Evolutionary conservation across 106 monocot genomes (phyloP).

Genomic region (Platanthera guangdongensis): DNA sequence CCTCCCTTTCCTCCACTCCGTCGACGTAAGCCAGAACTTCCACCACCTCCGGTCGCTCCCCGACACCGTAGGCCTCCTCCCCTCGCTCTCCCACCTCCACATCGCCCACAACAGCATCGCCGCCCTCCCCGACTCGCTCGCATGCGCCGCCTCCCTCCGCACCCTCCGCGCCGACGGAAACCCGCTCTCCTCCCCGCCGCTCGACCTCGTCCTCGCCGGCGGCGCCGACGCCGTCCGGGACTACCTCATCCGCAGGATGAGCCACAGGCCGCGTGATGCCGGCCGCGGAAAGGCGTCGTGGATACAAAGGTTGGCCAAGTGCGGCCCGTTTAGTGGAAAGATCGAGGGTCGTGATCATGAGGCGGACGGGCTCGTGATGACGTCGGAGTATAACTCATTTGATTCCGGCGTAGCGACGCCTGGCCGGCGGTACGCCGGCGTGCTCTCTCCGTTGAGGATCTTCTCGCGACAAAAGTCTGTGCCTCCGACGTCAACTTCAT

Average conservation of each 20-base stretch:
- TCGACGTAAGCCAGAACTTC: constrained; percentile 49
- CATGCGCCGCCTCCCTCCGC: constrained; percentile 41
- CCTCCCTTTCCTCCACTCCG: constrained; percentile 23
- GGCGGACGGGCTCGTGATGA: too few relatives aligned
- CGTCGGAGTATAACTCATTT: too few relatives aligned
- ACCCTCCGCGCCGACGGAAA: constrained; percentile 34
- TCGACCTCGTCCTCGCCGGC: constrained; percentile 27
- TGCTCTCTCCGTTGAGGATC: too few relatives aligned
- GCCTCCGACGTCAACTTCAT: too few relatives aligned
- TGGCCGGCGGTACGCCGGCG: too few relatives aligned
- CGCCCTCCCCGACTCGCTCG: constrained; percentile 35
- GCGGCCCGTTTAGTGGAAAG: too few relatives aligned
- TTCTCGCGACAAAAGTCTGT: too few relatives aligned
- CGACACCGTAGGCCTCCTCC: constrained; percentile 46
- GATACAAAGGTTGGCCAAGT: too few relatives aligned
- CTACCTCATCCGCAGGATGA: constrained; percentile 39
- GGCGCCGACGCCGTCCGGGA: constrained; percentile 40
- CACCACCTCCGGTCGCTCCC: constrained; percentile 22
- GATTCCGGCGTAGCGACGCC: too few relatives aligned
- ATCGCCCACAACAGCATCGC: constrained; percentile 38
- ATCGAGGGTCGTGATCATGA: too few relatives aligned
- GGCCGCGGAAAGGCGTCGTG: too few relatives aligned
- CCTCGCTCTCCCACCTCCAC: constrained; percentile 39
- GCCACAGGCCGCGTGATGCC: neutral
- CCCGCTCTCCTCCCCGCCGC: constrained; percentile 34